These are phyloP conservation scores for Bromus sterilis DNA, from an alignment of 176 grass and related monocot genomes.

Conservation along the genomic window DNA sequence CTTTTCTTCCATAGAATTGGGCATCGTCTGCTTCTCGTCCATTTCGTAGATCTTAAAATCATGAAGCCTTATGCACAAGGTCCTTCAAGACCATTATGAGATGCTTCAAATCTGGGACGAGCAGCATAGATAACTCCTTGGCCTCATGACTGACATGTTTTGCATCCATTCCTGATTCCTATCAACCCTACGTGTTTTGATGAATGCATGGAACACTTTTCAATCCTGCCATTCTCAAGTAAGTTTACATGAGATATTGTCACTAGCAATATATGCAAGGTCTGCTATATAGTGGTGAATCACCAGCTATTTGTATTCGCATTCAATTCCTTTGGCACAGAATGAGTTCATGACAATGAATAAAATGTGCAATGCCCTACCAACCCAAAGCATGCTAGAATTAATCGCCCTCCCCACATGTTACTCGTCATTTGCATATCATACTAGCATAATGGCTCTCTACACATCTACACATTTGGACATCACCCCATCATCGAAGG, in stretches of 20 bases:
- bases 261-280: not conserved
- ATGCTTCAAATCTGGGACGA: too few relatives aligned
- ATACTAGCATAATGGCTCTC: not conserved
- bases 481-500: not conserved
- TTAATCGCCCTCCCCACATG: not conserved
- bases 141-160: not conserved
- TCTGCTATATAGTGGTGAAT: not conserved
- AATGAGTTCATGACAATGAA: not conserved
- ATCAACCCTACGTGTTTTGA: not conserved
- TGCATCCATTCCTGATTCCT: not conserved
- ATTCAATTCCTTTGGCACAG: not conserved
- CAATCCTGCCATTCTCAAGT: not conserved
- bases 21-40: not conserved
- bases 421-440: not conserved
- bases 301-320: not conserved
- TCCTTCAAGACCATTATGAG: too few relatives aligned
- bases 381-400: not conserved
- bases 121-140: too few relatives aligned
- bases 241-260: not conserved
- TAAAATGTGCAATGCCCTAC: not conserved
- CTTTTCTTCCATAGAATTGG: not conserved
- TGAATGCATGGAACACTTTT: not conserved
- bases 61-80: too few relatives aligned
- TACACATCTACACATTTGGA: not conserved
- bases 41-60: too few relatives aligned